A percentile compares a stretch with the other conserved stretches of the same genome.
These are phyloP conservation scores for Pyrrhoderma noxium DNA, from an alignment of 1,284 basidiomycete genomes.

Conservation along the genomic window DNA sequence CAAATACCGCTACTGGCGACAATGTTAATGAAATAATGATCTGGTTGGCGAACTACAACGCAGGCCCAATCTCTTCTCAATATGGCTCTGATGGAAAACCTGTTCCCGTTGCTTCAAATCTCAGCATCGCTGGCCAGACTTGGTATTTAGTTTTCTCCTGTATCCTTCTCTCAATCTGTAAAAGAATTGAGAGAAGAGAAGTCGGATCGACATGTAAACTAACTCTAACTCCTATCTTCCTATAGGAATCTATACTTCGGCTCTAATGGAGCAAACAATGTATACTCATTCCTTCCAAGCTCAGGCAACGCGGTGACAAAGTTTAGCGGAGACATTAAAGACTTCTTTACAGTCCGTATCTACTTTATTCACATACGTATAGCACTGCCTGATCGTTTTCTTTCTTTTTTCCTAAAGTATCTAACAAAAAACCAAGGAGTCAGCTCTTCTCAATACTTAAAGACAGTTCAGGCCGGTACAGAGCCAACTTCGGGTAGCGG, in stretches of 20 bases:
- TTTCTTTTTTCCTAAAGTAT: constrained; percentile 32
- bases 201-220: not conserved
- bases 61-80: constrained; percentile 46
- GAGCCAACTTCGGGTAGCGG: constrained; percentile 50
- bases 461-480: constrained; percentile 48
- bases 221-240: too few species aligned
- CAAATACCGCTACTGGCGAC: constrained; percentile 41
- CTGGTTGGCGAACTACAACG: constrained; percentile 54
- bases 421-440: constrained; percentile 41
- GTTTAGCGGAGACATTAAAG: constrained; percentile 50
- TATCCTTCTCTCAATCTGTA: not conserved
- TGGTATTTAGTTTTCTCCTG: constrained; percentile 33
- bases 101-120: constrained; percentile 35
- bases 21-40: constrained; percentile 59
- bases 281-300: constrained; percentile 55
- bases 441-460: constrained; percentile 41
- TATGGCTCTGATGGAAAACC: constrained; percentile 45
- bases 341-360: constrained; percentile 44
- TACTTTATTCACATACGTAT: not conserved
- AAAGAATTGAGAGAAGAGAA: not conserved
- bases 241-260: constrained; percentile 48
- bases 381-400: not conserved
- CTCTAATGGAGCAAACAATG: constrained; percentile 50
- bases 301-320: constrained; percentile 34
- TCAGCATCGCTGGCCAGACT: constrained; percentile 41